Evolutionary conservation across 192 early-diverging fungal species (phyloP), one percentile per base, ranked within the genome.

Genomic region (Podila horticola): DNA sequence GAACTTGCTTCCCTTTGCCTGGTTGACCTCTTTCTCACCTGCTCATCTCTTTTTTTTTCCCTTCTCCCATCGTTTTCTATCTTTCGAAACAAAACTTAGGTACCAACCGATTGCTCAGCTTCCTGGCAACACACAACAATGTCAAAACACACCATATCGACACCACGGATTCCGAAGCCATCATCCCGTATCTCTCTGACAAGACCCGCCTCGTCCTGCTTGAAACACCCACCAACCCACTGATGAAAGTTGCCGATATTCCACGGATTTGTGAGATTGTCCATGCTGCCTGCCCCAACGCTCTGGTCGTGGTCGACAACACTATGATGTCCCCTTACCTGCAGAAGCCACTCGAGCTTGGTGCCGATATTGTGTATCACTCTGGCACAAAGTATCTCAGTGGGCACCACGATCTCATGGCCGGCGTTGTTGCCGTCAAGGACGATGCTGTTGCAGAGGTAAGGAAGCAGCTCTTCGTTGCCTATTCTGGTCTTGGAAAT

Each of bases 261-360:
- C 88, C 90, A 22, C 87, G 90, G 45, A 96, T 98, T 75, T 83
- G 89, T 33, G 74, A 85, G 41, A 72, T 90, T 33, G 95, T 97
- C 11, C 93, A 94, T 58, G 86, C 85, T 63, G n/a, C 74, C 28
- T 94, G 91, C 41, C 95, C 96, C 10, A 83, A 89, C 48, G 94
- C 94, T 34, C 77, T 96, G 33, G 93, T 99, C 2, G 95, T 97
- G 4, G 98, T 99, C 13, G 98, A 99, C 68, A 99, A 99, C 82
- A 99, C 98, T 52, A 98, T 99, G 97, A 97, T 98, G 96, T 93
- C 91, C n/a, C 98, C 98, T 50, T 95, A 96, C 66, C 85, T 97
- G 34, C 95, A 97, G 82, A 91, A 91, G 67, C 93, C 96, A 1
- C 84, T 99, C 58, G 92, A 94, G 58, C 85, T 96, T 48, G 98